These are phyloP conservation scores for Ustilago curta DNA, from an alignment of 1,284 basidiomycete genomes.

Conservation along the genomic window DNA sequence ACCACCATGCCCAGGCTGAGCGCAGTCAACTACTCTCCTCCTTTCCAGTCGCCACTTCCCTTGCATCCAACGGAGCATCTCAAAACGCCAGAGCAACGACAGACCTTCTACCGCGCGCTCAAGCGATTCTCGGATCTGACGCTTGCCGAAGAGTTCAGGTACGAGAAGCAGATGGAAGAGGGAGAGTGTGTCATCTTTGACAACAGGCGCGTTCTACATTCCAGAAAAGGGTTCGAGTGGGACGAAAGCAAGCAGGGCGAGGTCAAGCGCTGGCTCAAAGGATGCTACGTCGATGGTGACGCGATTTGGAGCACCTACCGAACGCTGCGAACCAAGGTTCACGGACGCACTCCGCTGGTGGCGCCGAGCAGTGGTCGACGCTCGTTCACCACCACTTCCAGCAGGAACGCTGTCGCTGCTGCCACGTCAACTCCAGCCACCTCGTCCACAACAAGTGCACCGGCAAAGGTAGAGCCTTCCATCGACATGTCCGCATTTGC, in stretches of 20 bases:
- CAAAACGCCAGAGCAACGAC: conserved; percentile 25
- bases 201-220: conserved; percentile 91
- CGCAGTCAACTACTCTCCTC: conserved; percentile 89
- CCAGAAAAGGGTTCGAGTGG: conserved; percentile 80
- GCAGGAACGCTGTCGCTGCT: not conserved
- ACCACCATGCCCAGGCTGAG: conserved; percentile 61
- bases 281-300: conserved; percentile 84
- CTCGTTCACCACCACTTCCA: conserved; percentile 18
- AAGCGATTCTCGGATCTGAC: conserved; percentile 76
- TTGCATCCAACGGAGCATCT: conserved; percentile 53
- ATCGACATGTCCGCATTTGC: conserved; percentile 35
- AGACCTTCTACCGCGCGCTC: conserved; percentile 73
- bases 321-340: conserved; percentile 44
- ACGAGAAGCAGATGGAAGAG: conserved; percentile 79
- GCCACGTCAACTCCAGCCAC: not conserved
- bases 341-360: conserved; percentile 26
- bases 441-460: not conserved
- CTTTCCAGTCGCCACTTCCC: conserved; percentile 84
- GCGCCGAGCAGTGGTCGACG: conserved; percentile 11
- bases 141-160: conserved; percentile 74
- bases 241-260: conserved; percentile 69
- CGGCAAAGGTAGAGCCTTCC: not conserved
- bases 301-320: conserved; percentile 75
- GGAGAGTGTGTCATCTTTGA: conserved; percentile 93
- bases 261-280: conserved; percentile 76